Base-by-base conservation (phyloP, 225 moss, liverwort and hornwort genomes). In the Marchantia paleacea region DNA sequence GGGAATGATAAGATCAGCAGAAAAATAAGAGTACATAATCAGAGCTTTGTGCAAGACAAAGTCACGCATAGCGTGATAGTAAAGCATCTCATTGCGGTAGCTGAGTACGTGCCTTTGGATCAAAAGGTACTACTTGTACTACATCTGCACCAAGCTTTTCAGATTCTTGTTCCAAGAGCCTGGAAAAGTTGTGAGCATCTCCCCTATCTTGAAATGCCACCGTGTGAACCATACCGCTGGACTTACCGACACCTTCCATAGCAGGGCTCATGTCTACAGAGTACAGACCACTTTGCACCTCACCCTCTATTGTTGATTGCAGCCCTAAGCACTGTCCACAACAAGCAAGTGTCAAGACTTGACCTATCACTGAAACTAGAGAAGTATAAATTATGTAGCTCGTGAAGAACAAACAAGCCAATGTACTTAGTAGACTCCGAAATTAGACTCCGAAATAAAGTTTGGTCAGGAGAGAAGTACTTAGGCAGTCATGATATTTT, bases 141-240 rank as follows among this genome's bases (percentile, higher is more conserved):
- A 77, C 63, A 77, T 90, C 86, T 52, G 82, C 87, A 78, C 71
- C 80, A 48, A 87, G 51, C 52, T 86, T 86, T 16, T 85, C 73
- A 20, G 86, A 89, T 78, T 99, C 92, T 67, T 90, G 85, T 53
- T 85, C 86, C 24, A 94, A 70, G 48, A 99, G 81, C 10, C 84
- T 86, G 82, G 90, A 92, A 84, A 95, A 99, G 73, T 99, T 95
- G 69, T 90, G 81, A n/a, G 99, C 95, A 74, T 99, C 99, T 87
- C 88, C 91, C 66, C 90, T 88, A 77, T 99, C 99, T 85, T 95
- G 92, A 68, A 99, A 99, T 53, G 94, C 99, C 66, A 99, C 84
- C 13, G 95, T 95, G 64, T 95, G 94, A 72, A 88, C 82, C 8
- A 55, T 76, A 28, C 77, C 85, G 68, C 52, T 78, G 26, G 78